Base-by-base conservation (phyloP, 306 rosid species). In the Medicago arabica region DNA sequence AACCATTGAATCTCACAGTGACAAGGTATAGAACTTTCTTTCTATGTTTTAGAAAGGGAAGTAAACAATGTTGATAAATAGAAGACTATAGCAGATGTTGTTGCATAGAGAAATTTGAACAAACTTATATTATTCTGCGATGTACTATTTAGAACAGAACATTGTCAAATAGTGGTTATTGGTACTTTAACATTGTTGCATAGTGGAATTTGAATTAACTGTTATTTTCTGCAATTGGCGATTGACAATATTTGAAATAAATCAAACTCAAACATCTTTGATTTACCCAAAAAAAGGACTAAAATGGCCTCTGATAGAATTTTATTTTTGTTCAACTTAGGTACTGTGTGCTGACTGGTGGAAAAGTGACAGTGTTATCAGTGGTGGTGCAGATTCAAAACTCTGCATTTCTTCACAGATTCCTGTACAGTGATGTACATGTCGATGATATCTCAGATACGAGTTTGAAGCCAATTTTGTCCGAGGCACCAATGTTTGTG, bases 261-360 rank as follows among this genome's bases (percentile, higher is more conserved):
- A 40, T 15, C 28, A 50, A 19, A 65, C 16, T 19, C 49, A 15
- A 61, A 19, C 41, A 18, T 75, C 53, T 19, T 59, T 61, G 21
- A 69, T 74, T 69, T 64, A 7, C 19, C 7, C 23, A 17, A 2
- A 7, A 50, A 47, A 75, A 46, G 55, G 31, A 53, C 40, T 25
- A 7, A 49, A 53, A 2, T 19, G 72, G 49, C n/a, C 4, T 6
- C 50, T 68, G 36, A 58, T 28, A 38, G 11, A 66, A 16, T 58
- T 72, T 58, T 77, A 13, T 72, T 41, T 28, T 28, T 65, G 36
- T 21, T 72, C 55, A 67, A 71, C 59, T 61, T 82, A 96, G 99
- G 98, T 90, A 23, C 85, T 96, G 12, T 88, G 89, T 71, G 97
- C 92, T 39, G 97, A 92, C 75, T 92, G 99, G 99, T 96, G 99